Conservation (phyloP, 2,329 filamentous ascomycete species). For the Dothiorella sarmentorum region DNA sequence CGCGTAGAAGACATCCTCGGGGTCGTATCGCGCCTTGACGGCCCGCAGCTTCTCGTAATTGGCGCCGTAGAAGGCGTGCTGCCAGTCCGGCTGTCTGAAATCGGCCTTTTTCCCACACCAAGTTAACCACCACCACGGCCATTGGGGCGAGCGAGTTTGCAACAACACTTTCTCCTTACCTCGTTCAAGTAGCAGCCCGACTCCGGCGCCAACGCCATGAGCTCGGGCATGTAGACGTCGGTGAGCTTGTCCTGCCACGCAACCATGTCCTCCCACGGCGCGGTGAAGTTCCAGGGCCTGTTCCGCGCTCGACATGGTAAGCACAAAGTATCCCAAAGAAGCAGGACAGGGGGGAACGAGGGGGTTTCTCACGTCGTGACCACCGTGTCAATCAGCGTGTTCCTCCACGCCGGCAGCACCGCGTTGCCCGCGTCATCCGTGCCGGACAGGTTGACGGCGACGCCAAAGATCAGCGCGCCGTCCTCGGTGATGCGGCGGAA, state of each 20-base stretch:
- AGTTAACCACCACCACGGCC: too few relatives aligned
- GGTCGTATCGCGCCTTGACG: slow-evolving; percentile 28
- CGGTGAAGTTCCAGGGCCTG: slow-evolving; percentile 7
- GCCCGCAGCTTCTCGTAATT: slow-evolving; percentile 24
- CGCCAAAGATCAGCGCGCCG: slow-evolving; percentile 12
- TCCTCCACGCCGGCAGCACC: not conserved
- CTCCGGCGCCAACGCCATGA: slow-evolving; percentile 24
- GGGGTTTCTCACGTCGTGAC: not conserved
- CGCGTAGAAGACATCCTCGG: slow-evolving; percentile 24
- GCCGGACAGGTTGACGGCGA: slow-evolving; percentile 22
- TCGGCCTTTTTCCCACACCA: slow-evolving; percentile 20
- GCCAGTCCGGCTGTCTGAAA: slow-evolving; percentile 28
- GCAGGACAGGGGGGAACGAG: too few relatives aligned
- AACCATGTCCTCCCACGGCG: slow-evolving; percentile 19
- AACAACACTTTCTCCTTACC: not conserved
- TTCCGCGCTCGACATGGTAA: too few relatives aligned
- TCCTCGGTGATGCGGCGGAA: slow-evolving; percentile 1
- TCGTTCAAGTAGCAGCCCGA: slow-evolving; percentile 24
- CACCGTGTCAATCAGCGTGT: not conserved
- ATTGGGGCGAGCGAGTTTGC: too few relatives aligned
- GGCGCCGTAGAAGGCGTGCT: slow-evolving; percentile 27
- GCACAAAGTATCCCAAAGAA: too few relatives aligned
- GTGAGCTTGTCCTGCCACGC: slow-evolving; percentile 19
- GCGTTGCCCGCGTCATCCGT: slow-evolving; percentile 17
- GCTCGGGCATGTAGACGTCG: not conserved